phyloP scores from a whole-genome alignment of 2,329 filamentous ascomycete species.

The Fonsecaea pedrosoi region DNA sequence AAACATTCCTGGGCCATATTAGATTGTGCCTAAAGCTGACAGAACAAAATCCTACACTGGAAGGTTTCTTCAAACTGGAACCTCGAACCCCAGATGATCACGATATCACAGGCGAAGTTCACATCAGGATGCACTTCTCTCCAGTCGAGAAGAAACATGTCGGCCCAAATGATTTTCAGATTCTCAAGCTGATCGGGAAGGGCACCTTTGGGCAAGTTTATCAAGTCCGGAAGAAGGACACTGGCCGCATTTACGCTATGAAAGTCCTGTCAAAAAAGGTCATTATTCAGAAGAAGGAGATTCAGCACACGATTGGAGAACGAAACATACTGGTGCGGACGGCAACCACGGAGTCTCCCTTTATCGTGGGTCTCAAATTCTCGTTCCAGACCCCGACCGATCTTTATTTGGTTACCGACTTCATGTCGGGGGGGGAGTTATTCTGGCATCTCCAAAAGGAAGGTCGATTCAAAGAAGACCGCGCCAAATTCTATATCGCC shows the following conservation, averaged over 20 bases:
- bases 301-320: conserved; percentile 95
- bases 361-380: conserved; percentile 97
- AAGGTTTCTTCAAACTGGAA: conserved; percentile 84
- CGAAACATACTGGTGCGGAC: conserved; percentile 96
- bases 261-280: conserved; percentile 99
- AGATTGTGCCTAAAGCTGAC: conserved; percentile 75
- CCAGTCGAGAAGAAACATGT: conserved; percentile 88
- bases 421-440: conserved; percentile 97
- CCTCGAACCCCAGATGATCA: conserved; percentile 80
- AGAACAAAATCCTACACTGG: conserved; percentile 72
- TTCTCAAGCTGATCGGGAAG: conserved; percentile 94
- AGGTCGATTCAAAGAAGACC: conserved; percentile 89
- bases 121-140: conserved; percentile 84
- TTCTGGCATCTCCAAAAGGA: conserved; percentile 99
- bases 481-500: conserved; percentile 98
- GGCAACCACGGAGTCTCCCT: conserved; percentile 92
- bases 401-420: conserved; percentile 97
- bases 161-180: conserved; percentile 93
- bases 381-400: conserved; percentile 98
- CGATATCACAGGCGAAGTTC: conserved; percentile 82
- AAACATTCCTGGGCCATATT: conserved; percentile 91
- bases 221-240: conserved; percentile 97
- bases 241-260: conserved; percentile 96
- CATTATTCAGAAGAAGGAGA: conserved; percentile 99
- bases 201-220: conserved; percentile 99